phyloP scores from a whole-genome alignment of 495 filamentous ascomycete genomes.

The Apiosordaria backusii region DNA sequence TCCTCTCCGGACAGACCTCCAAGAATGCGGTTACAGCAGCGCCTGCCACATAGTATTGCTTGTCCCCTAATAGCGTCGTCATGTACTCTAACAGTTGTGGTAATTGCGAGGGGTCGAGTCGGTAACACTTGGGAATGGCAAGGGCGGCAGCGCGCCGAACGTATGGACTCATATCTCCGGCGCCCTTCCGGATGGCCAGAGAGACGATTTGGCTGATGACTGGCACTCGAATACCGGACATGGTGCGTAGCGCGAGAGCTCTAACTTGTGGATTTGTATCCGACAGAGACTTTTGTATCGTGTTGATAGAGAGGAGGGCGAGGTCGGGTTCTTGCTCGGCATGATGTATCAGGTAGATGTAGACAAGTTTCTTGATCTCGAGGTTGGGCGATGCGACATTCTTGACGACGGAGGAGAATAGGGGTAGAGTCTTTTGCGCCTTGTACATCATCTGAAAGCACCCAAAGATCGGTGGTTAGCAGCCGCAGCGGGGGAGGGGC shows the following conservation, averaged over 20 bases:
- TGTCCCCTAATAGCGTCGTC: slow-evolving; percentile 72
- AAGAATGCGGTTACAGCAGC: slow-evolving; percentile 86
- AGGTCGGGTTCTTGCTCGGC: slow-evolving; percentile 94
- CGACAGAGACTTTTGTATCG: slow-evolving; percentile 93
- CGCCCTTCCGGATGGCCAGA: slow-evolving; percentile 86
- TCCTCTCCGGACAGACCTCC: slow-evolving; percentile 79
- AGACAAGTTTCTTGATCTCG: slow-evolving; percentile 95
- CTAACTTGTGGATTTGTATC: slow-evolving; percentile 86
- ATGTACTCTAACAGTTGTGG: slow-evolving; percentile 82
- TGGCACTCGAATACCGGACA: slow-evolving; percentile 93
- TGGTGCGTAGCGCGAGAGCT: slow-evolving; percentile 85
- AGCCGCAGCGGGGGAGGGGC: background rate
- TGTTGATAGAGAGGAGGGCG: slow-evolving; percentile 93
- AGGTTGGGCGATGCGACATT: slow-evolving; percentile 88
- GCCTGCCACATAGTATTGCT: slow-evolving; percentile 91
- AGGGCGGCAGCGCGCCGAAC: slow-evolving; percentile 90
- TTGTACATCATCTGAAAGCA: slow-evolving; percentile 82
- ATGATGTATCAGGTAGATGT: slow-evolving; percentile 94
- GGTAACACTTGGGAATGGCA: slow-evolving; percentile 96
- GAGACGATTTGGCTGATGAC: slow-evolving; percentile 99
- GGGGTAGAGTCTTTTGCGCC: slow-evolving; percentile 72
- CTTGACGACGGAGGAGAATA: slow-evolving; percentile 94
- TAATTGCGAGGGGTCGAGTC: slow-evolving; percentile 80
- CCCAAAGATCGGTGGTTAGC: slow-evolving; percentile 20
- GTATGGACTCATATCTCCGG: slow-evolving; percentile 88